Evolutionary conservation across 2,329 filamentous ascomycete genomes (phyloP).

Genomic region (Ophiobolus disseminans): DNA sequence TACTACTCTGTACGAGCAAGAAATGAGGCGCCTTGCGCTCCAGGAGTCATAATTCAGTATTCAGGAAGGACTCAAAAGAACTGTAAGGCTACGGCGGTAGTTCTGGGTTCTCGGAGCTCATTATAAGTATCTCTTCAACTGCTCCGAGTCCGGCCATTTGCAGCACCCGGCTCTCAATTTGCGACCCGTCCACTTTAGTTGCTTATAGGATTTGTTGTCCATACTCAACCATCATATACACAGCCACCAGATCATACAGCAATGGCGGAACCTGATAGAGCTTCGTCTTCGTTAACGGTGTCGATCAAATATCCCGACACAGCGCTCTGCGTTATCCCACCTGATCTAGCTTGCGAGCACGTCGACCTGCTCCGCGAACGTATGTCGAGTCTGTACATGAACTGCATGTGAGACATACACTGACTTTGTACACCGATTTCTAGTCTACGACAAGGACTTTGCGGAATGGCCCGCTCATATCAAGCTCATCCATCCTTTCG

Average conservation of each 20-base stretch:
- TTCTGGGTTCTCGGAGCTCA: no score
- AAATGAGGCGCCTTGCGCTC: constrained; percentile 5
- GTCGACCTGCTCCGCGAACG: constrained; percentile 64
- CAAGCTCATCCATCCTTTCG: constrained; percentile 72
- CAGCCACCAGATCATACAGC: background rate
- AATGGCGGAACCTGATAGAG: constrained; percentile 26
- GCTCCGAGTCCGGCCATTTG: no score
- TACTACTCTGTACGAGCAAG: constrained; percentile 3
- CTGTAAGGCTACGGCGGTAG: no score
- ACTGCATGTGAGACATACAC: no score
- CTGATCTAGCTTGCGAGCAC: constrained; percentile 55
- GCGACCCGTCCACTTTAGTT: constrained; percentile 1
- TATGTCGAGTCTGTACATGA: no score
- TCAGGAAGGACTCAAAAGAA: no score
- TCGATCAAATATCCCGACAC: constrained; percentile 60
- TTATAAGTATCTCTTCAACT: no score
- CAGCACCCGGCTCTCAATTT: no score
- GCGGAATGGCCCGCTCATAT: constrained; percentile 71
- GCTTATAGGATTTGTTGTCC: background rate
- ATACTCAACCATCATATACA: background rate
- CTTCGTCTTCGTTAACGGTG: constrained; percentile 12
- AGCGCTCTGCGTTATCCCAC: constrained; percentile 67
- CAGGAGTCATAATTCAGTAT: constrained; percentile 28
- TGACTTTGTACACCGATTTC: no score
- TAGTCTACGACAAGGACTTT: constrained; percentile 69